These are phyloP conservation scores for Platismatia glauca DNA, from an alignment of 495 filamentous ascomycete species.

Conservation along the genomic window DNA sequence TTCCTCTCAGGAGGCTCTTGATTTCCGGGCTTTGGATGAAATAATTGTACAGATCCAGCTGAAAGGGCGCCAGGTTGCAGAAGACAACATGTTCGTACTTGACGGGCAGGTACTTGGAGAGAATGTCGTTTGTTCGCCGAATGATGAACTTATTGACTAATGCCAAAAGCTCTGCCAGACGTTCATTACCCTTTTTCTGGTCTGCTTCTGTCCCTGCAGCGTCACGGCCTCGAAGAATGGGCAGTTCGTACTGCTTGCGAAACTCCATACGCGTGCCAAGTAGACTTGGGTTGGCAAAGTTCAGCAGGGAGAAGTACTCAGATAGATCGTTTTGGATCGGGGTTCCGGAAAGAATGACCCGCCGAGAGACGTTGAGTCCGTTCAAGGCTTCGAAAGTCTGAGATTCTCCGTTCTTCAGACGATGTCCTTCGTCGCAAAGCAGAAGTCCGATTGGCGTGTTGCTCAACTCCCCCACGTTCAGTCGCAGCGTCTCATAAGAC, in stretches of 20 bases:
- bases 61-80: constrained; percentile 90
- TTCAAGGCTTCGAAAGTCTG: constrained; percentile 89
- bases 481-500: constrained; percentile 89
- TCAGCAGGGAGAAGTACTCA: constrained; percentile 92
- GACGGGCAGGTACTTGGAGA: constrained; percentile 95
- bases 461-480: constrained; percentile 82
- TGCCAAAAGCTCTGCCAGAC: constrained; percentile 66
- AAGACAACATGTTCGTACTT: constrained; percentile 99
- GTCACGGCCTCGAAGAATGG: constrained; percentile 87
- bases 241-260: constrained; percentile 87
- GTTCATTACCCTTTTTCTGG: constrained; percentile 73
- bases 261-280: constrained; percentile 87
- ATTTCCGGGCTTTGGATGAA: constrained; percentile 96
- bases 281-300: constrained; percentile 91
- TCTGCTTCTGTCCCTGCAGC: constrained; percentile 80
- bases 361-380: constrained; percentile 75
- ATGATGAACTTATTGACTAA: constrained; percentile 99
- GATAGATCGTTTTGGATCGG: constrained; percentile 97
- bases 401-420: constrained; percentile 95
- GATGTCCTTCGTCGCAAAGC: constrained; percentile 96
- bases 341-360: constrained; percentile 94
- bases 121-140: constrained; percentile 91
- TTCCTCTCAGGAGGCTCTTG: constrained; percentile 81
- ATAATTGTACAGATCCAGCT: constrained; percentile 86
- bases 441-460: constrained; percentile 84